phyloP scores from a whole-genome alignment of 116 monocot species.

The Iris pallida region DNA sequence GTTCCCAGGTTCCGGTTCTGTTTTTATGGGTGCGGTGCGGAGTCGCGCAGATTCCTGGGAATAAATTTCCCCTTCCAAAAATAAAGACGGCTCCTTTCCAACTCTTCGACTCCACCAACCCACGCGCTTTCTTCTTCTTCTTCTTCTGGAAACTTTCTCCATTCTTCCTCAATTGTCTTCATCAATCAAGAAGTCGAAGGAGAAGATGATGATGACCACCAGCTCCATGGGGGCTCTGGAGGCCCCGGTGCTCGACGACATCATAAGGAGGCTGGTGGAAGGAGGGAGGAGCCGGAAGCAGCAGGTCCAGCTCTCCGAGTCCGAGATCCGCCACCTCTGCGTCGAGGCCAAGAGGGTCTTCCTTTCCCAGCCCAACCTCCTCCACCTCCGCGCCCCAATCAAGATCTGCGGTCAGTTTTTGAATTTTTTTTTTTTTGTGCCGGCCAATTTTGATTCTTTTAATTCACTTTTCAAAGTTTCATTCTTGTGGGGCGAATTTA shows the following conservation, averaged over 20 bases:
- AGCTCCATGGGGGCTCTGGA: conserved; percentile 28
- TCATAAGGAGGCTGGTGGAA: conserved; percentile 13
- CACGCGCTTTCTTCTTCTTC: no score
- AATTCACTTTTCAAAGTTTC: neutral
- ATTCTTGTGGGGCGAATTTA: neutral
- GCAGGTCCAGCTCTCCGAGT: conserved; percentile 25
- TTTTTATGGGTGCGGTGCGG: no score
- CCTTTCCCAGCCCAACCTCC: conserved; percentile 23
- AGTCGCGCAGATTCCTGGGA: no score
- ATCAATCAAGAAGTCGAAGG: no score
- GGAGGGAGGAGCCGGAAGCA: conserved; percentile 15
- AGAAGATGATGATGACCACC: conserved; percentile 29
- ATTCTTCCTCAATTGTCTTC: no score
- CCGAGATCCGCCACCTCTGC: conserved; percentile 36
- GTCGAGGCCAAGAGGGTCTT: conserved; percentile 22
- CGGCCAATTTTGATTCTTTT: neutral
- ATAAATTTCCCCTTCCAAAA: no score
- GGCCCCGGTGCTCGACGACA: conserved; percentile 18
- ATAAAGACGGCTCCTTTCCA: no score
- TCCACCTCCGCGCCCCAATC: conserved; percentile 23
- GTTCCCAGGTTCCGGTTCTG: no score
- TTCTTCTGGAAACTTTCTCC: no score
- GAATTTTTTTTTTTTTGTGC: neutral
- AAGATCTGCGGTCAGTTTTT: conserved; percentile 27
- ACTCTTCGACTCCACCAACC: no score